Percentiles rank a stretch among this genome's conserved stretches.
These are phyloP conservation scores for Metschnikowia picachoensis DNA, from an alignment of 805 yeast genomes.

Conservation along the genomic window DNA sequence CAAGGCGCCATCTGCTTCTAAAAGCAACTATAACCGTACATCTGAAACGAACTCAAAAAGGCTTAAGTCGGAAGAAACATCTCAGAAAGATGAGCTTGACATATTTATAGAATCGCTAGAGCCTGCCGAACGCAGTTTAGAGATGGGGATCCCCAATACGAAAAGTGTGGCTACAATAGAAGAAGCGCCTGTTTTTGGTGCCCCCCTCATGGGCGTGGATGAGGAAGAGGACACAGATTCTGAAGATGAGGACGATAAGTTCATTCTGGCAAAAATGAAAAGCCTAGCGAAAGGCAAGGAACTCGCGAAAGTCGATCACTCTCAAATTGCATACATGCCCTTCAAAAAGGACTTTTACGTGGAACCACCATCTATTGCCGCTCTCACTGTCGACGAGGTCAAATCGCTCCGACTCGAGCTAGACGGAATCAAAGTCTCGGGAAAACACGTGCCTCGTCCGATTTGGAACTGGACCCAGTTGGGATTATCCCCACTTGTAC, in stretches of 20 bases:
- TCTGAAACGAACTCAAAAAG: background rate
- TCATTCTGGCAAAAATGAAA: conserved; percentile 35
- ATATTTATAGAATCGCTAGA: conserved; percentile 14
- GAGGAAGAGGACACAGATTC: background rate
- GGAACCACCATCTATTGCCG: conserved; percentile 51
- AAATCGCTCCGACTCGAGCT: conserved; percentile 46
- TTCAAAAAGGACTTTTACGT: conserved; percentile 61
- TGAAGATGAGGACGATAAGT: conserved; percentile 27
- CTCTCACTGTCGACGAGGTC: conserved; percentile 53
- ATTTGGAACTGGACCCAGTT: conserved; percentile 75
- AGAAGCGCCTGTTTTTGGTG: too few species aligned
- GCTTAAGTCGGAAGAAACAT: background rate
- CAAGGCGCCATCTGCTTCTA: conserved; percentile 19
- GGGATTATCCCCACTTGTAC: conserved; percentile 63
- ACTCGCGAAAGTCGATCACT: conserved; percentile 46
- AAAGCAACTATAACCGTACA: conserved; percentile 10
- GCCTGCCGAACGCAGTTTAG: background rate
- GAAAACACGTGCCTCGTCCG: conserved; percentile 58
- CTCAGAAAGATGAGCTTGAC: conserved; percentile 28
- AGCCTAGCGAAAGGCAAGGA: conserved; percentile 48
- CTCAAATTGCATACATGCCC: conserved; percentile 43
- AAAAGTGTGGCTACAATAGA: too few species aligned
- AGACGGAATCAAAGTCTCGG: conserved; percentile 67
- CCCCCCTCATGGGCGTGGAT: too few species aligned
- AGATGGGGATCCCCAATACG: background rate